Evolutionary conservation across 2,329 filamentous ascomycete species (phyloP).

Genomic region (Pseudogymnoascus sp.): DNA sequence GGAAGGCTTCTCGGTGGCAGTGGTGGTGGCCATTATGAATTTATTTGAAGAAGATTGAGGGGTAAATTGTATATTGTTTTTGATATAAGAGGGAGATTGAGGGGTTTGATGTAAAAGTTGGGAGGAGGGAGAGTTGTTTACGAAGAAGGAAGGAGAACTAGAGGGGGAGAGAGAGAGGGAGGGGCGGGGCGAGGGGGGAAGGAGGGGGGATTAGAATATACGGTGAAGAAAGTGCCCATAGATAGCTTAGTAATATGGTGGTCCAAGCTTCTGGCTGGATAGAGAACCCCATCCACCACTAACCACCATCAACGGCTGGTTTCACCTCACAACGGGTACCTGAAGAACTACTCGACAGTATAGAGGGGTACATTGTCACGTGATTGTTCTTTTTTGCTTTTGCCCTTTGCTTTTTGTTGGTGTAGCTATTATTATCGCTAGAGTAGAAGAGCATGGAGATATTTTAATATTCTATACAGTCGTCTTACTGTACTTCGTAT

Average conservation of each 20-base stretch:
- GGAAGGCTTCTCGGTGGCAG: slow-evolving; percentile 30
- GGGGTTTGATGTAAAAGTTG: neutral
- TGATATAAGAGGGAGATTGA: neutral
- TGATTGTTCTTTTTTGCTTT: neutral
- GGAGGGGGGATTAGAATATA: neutral
- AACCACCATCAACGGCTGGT: too few species aligned
- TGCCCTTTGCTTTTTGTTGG: too few species aligned
- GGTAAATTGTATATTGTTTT: neutral
- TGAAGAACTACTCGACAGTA: too few species aligned
- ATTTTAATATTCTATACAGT: too few species aligned
- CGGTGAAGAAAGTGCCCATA: neutral
- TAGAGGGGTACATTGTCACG: neutral
- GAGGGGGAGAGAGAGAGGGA: neutral
- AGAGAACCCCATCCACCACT: too few species aligned
- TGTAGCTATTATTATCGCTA: too few species aligned
- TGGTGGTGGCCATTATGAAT: slow-evolving; percentile 2
- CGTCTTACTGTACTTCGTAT: too few species aligned
- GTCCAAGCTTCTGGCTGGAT: neutral
- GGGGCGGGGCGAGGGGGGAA: neutral
- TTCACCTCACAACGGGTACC: too few species aligned
- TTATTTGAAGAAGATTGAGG: neutral
- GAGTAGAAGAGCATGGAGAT: too few species aligned
- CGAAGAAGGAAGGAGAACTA: neutral
- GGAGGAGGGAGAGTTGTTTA: neutral
- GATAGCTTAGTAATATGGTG: neutral